Percentiles rank a stretch among this genome's conserved stretches.
Evolutionary conservation across 129 eudicot genomes (phyloP).

Genomic region (Arctium minus): DNA sequence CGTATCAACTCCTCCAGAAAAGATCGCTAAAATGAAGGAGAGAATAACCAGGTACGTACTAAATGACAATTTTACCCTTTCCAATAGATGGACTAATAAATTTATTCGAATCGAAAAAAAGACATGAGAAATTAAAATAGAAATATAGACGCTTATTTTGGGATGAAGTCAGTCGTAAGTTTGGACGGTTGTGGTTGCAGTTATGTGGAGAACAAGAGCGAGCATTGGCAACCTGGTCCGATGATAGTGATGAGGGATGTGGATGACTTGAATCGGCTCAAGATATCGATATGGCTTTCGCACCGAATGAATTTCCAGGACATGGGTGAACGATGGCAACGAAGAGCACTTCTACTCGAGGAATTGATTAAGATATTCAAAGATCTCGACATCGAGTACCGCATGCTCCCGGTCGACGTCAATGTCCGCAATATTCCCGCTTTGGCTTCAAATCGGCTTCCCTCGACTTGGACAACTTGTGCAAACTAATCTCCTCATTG

Average conservation of each 20-base stretch:
- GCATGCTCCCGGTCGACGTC: constrained; percentile 43
- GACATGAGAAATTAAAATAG: background rate
- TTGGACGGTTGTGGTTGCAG: constrained; percentile 23
- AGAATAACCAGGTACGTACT: constrained; percentile 28
- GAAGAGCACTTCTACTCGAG: constrained; percentile 52
- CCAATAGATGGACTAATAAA: too few species aligned
- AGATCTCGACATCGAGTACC: constrained; percentile 54
- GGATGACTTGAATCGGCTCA: constrained; percentile 46
- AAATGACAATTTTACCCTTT: background rate
- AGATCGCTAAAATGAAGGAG: constrained; percentile 43
- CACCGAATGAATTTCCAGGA: constrained; percentile 60
- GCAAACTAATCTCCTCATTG: background rate
- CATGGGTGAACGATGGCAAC: constrained; percentile 53
- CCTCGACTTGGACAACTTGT: constrained; percentile 41
- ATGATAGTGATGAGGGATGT: constrained; percentile 39
- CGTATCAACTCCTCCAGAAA: constrained; percentile 42
- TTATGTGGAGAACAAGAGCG: constrained; percentile 44
- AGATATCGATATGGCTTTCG: constrained; percentile 40
- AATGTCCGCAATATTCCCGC: constrained; percentile 38
- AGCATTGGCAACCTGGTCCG: constrained; percentile 56
- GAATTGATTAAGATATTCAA: constrained; percentile 42
- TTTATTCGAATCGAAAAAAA: background rate
- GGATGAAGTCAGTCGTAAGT: background rate
- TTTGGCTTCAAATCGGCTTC: constrained; percentile 24
- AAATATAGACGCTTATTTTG: background rate